These are phyloP conservation scores for Cyberlindnera saturnus DNA, from an alignment of 805 yeast genomes.

Conservation along the genomic window DNA sequence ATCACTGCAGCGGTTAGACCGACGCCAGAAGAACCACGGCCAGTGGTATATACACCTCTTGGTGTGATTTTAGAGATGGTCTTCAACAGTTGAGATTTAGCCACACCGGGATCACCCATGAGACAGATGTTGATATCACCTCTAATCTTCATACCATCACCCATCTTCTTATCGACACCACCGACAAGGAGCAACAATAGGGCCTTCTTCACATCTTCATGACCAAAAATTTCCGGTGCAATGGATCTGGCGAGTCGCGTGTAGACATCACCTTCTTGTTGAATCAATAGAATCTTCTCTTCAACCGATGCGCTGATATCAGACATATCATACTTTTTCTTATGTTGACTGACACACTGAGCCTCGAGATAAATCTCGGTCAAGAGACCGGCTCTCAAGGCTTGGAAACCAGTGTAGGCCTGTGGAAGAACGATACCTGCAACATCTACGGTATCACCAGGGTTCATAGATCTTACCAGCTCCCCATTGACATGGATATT, in stretches of 20 bases:
- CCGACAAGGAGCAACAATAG: slow-evolving; percentile 80
- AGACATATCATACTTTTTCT: slow-evolving; percentile 71
- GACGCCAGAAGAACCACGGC: slow-evolving; percentile 98
- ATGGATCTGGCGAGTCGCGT: slow-evolving; percentile 77
- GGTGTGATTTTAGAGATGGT: slow-evolving; percentile 92
- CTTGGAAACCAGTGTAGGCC: slow-evolving; percentile 94
- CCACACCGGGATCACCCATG: slow-evolving; percentile 99
- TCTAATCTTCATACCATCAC: slow-evolving; percentile 95
- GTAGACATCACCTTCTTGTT: slow-evolving; percentile 64
- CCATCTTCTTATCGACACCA: slow-evolving; percentile 90
- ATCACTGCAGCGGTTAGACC: slow-evolving; percentile 98
- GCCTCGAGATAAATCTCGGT: slow-evolving; percentile 94
- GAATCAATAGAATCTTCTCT: slow-evolving; percentile 48
- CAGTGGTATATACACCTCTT: slow-evolving; percentile 94
- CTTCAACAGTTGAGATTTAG: slow-evolving; percentile 92
- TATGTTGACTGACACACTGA: slow-evolving; percentile 80
- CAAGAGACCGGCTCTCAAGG: slow-evolving; percentile 83
- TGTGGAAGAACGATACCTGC: slow-evolving; percentile 90
- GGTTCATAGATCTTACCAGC: slow-evolving; percentile 76
- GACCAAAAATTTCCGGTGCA: slow-evolving; percentile 97
- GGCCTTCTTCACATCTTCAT: slow-evolving; percentile 89
- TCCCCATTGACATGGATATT: slow-evolving; percentile 89
- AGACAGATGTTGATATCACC: slow-evolving; percentile 94
- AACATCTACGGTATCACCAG: slow-evolving; percentile 93
- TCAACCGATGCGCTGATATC: slow-evolving; percentile 53